Evolutionary conservation across 257 asterid species (phyloP), one percentile per base, ranked within the genome.

Genomic region (Solanum dulcamara): DNA sequence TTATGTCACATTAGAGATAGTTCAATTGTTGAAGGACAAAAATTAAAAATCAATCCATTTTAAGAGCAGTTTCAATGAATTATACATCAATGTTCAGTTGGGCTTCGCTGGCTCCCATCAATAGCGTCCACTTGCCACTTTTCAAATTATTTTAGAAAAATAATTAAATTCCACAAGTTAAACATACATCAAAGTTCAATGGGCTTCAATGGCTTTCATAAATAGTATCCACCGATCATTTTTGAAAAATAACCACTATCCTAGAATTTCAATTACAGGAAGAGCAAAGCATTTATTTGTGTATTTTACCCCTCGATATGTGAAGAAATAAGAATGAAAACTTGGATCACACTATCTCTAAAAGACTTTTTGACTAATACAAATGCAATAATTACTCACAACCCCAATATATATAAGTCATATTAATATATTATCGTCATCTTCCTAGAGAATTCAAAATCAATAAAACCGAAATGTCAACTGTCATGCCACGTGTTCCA

Each of bases 211-310:
- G 15, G 3, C 10, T 26, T 60, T 5, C 66, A 57, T 57, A 22
- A 53, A 22, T 22, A 22, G 66, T 17, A 44, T 10, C 8, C 24
- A 33, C 33, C 2, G n/a, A 46, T 26, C 77, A 33, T 37, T 67
- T 66, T 67, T 7, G 46, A 2, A 67, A 68, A 33, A 33, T 18
- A 1, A 0, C 5, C 1, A 18, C 4, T 9, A 4, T 68, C 38
- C 0, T 68, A 2, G 1, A 32, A 15, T 66, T 32, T 66, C 0
- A 30, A 30, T 30, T 30, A 5, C n/a, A 2, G 0, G 1, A 0
- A 0, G 1, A 5, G 2, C 0, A 17, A 66, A 66, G 0, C 15
- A 3, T 1, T 66, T 15, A 17, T 32, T 32, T 33, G 4, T 68
- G 9, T 68, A 68, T 33, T 33, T 33, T 33, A 33, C 46, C 18